These are phyloP conservation scores for Austroboletus eburneus DNA, from an alignment of 768 basidiomycete species.

Conservation along the genomic window DNA sequence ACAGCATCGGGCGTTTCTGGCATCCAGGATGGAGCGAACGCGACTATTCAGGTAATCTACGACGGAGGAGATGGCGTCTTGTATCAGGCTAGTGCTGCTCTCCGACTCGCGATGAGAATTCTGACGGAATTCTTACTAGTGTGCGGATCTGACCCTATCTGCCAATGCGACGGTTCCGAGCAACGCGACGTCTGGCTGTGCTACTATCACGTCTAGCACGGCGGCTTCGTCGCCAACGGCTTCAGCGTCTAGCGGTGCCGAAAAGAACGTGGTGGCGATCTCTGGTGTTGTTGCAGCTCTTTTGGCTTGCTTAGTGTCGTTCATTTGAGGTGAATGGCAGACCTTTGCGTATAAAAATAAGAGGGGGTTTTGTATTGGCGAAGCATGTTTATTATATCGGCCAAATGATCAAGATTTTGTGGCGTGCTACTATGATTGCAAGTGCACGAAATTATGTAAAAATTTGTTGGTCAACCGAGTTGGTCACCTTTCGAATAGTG, in stretches of 20 bases:
- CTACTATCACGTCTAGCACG: conserved; percentile 28
- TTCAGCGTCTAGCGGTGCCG: conserved; percentile 15
- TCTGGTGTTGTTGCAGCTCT: conserved; percentile 7
- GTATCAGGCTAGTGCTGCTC: conserved; percentile 49
- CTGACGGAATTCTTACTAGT: conserved; percentile 40
- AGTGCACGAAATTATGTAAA: too few species aligned
- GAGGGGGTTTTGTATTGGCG: too few species aligned
- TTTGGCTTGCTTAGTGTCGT: conserved; percentile 7
- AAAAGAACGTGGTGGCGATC: conserved; percentile 10
- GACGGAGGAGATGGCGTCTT: conserved; percentile 69
- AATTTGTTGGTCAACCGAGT: too few species aligned
- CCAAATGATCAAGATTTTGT: too few species aligned
- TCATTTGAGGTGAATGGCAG: conserved; percentile 4
- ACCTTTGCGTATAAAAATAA: too few species aligned
- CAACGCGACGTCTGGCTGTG: conserved; percentile 33
- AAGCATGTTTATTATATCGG: too few species aligned
- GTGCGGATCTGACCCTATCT: conserved; percentile 73
- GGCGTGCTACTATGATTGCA: too few species aligned
- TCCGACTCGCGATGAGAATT: background rate
- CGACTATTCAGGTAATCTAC: conserved; percentile 67
- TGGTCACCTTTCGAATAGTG: too few species aligned
- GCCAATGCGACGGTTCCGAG: conserved; percentile 46
- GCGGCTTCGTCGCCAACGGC: conserved; percentile 14
- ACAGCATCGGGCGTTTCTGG: conserved; percentile 43
- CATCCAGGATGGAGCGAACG: conserved; percentile 60